A percentile compares a stretch with the other conserved stretches of the same genome.
Evolutionary conservation across 129 eudicot species (phyloP).

Genomic region (Solidago caesia): DNA sequence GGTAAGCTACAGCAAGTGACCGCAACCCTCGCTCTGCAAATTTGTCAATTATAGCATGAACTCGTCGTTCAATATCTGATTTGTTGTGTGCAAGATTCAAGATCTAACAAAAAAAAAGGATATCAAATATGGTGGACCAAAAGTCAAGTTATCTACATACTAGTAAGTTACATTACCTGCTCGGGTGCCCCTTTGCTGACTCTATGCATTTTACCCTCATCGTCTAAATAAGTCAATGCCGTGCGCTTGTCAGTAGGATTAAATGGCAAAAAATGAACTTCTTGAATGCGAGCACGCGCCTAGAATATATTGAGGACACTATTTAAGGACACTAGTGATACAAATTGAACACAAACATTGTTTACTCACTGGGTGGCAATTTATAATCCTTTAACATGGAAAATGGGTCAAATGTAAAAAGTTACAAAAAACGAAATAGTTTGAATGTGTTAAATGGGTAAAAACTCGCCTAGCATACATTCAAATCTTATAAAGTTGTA

Average conservation of each 20-base stretch:
- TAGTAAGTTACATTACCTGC: conserved; percentile 48
- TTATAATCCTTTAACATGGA: too few species aligned
- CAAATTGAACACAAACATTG: too few species aligned
- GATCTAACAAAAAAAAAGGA: conserved; percentile 40
- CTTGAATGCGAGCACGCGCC: conserved; percentile 90
- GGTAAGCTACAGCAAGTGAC: conserved; percentile 37
- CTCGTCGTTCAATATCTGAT: conserved; percentile 13
- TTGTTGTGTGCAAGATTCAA: conserved; percentile 64
- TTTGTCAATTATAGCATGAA: conserved; percentile 15
- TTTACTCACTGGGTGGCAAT: too few species aligned
- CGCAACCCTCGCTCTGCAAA: conserved; percentile 19
- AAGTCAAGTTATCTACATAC: not conserved
- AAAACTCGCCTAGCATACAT: too few species aligned
- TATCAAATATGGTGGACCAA: not conserved
- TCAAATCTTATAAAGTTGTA: too few species aligned
- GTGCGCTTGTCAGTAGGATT: conserved; percentile 91
- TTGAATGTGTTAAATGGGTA: too few species aligned
- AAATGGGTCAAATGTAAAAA: too few species aligned
- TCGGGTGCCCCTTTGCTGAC: conserved; percentile 97
- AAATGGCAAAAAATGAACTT: conserved; percentile 86
- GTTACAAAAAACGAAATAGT: too few species aligned
- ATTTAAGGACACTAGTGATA: not conserved
- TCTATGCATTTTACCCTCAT: conserved; percentile 77
- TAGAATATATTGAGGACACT: conserved; percentile 4
- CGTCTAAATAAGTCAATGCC: conserved; percentile 74